Evolutionary conservation across 2,329 filamentous ascomycete genomes (phyloP).

Genomic region (Colletotrichum cereale): DNA sequence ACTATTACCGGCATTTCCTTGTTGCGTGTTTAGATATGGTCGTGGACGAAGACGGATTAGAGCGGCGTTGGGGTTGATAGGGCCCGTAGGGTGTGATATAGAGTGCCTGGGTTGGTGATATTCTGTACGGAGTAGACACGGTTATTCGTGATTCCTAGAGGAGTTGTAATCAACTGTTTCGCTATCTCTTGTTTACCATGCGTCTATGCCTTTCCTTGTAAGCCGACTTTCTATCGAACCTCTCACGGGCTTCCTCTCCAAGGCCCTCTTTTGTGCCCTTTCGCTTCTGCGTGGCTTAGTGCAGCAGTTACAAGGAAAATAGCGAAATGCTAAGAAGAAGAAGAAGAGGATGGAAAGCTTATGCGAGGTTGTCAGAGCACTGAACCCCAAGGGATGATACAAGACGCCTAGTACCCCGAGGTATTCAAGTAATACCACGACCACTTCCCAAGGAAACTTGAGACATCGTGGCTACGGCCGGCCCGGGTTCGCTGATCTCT

Average conservation of each 20-base stretch:
- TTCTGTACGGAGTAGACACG: background rate
- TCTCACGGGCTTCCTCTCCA: too few relatives aligned
- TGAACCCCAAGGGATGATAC: too few relatives aligned
- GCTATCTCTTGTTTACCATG: background rate
- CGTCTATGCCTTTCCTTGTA: background rate
- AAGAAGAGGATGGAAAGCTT: too few relatives aligned
- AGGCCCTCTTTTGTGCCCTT: background rate
- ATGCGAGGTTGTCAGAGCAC: too few relatives aligned
- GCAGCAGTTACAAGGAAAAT: too few relatives aligned
- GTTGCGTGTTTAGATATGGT: background rate
- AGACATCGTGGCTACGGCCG: background rate
- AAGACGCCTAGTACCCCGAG: too few relatives aligned
- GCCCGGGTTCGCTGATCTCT: background rate
- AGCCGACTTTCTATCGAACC: background rate
- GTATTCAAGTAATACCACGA: too few relatives aligned
- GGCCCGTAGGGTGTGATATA: background rate
- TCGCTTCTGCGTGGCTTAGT: background rate
- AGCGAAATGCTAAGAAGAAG: too few relatives aligned
- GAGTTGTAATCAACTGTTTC: background rate
- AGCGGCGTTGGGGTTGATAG: background rate
- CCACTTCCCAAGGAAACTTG: background rate
- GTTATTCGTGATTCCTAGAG: accelerated
- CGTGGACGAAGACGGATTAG: accelerated
- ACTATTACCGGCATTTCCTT: slow-evolving; percentile 20
- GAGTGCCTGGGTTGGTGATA: background rate